phyloP scores from a whole-genome alignment of 805 yeast genomes.

The Yarrowia sp. region DNA sequence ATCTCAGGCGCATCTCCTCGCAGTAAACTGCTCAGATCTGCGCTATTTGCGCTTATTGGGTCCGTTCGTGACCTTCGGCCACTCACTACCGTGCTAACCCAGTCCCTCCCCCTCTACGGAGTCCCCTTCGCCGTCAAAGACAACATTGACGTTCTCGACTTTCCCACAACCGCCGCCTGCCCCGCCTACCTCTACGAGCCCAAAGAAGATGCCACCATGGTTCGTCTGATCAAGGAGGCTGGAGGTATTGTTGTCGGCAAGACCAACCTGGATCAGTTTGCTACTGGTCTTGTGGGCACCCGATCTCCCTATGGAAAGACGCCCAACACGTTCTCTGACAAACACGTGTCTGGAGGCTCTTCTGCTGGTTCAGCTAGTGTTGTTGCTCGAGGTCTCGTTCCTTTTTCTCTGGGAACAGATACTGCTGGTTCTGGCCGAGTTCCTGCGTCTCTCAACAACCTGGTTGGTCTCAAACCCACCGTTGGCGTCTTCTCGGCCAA shows the following conservation, averaged over 20 bases:
- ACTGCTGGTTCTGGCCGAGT: slow-evolving; percentile 99
- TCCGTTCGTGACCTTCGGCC: no score
- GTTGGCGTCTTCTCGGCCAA: slow-evolving; percentile 79
- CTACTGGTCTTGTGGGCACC: slow-evolving; percentile 94
- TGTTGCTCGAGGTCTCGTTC: slow-evolving; percentile 86
- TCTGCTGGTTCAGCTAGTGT: slow-evolving; percentile 94
- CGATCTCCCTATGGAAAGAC: slow-evolving; percentile 94
- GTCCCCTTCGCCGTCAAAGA: slow-evolving; percentile 95
- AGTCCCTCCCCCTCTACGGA: slow-evolving; percentile 66
- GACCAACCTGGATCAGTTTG: slow-evolving; percentile 95
- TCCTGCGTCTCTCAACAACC: slow-evolving; percentile 91
- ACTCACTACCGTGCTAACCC: slow-evolving; percentile 13
- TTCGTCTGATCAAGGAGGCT: slow-evolving; percentile 66
- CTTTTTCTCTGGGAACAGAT: slow-evolving; percentile 88
- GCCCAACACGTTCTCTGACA: slow-evolving; percentile 68
- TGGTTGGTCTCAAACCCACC: slow-evolving; percentile 90
- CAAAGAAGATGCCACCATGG: slow-evolving; percentile 69
- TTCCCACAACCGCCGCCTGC: slow-evolving; percentile 92
- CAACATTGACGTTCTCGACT: slow-evolving; percentile 82
- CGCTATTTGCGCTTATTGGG: no score
- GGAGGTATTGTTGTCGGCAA: slow-evolving; percentile 95
- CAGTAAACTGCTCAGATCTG: background rate
- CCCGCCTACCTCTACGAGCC: slow-evolving; percentile 78
- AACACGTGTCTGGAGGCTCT: slow-evolving; percentile 92
- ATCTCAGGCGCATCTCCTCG: no score